Percentiles rank a stretch among this genome's conserved stretches.
These are phyloP conservation scores for Noccaea caerulescens DNA, from an alignment of 345 rosid species.

Conservation along the genomic window DNA sequence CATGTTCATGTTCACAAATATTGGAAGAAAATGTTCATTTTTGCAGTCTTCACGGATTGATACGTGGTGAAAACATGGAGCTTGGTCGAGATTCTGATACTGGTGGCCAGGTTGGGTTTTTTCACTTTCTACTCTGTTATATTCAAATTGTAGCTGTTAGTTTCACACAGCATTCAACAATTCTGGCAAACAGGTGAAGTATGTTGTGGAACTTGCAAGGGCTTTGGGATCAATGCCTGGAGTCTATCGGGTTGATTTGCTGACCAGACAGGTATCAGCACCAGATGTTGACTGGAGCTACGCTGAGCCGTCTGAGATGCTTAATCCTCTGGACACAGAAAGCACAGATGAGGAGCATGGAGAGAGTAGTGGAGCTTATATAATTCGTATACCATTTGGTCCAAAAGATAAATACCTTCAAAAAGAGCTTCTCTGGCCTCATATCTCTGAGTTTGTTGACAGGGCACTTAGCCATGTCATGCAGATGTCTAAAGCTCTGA, in stretches of 20 bases:
- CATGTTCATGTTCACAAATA: not conserved
- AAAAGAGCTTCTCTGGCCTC: slow-evolving; percentile 77
- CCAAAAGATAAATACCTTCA: slow-evolving; percentile 64
- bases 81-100: slow-evolving; percentile 83
- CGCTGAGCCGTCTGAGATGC: slow-evolving; percentile 73
- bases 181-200: slow-evolving; percentile 56
- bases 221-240: slow-evolving; percentile 79
- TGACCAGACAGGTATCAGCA: slow-evolving; percentile 70
- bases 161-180: not conserved
- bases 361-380: slow-evolving; percentile 78
- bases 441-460: slow-evolving; percentile 74
- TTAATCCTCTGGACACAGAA: slow-evolving; percentile 48
- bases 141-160: not conserved
- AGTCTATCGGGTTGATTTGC: slow-evolving; percentile 71
- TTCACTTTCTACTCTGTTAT: not conserved
- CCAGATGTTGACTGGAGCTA: slow-evolving; percentile 76
- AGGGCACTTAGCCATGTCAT: slow-evolving; percentile 66
- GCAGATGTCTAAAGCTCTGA: slow-evolving; percentile 72
- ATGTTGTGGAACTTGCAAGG: slow-evolving; percentile 83
- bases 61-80: slow-evolving; percentile 82
- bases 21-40: no score
- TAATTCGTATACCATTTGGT: slow-evolving; percentile 73
- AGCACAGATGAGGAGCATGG: slow-evolving; percentile 53
- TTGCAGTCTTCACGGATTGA: slow-evolving; percentile 76
- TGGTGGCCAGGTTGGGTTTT: slow-evolving; percentile 69